These are phyloP conservation scores for Coemansia sp. DNA, from an alignment of 192 early-diverging fungal genomes.

Conservation along the genomic window DNA sequence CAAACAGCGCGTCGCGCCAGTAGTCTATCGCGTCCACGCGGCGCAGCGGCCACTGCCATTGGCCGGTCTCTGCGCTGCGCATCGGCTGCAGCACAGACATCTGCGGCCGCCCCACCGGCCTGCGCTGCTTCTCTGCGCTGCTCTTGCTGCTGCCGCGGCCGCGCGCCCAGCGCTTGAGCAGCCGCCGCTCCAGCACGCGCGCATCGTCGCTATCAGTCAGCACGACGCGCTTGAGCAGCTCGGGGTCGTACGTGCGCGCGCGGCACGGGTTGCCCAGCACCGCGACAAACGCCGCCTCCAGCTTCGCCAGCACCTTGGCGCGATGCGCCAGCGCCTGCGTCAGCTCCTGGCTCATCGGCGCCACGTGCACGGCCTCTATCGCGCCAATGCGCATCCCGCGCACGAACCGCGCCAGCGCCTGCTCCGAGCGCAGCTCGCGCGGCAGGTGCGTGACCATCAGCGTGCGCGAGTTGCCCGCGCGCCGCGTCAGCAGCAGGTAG, in stretches of 20 bases:
- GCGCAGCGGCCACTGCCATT: slow-evolving; percentile 25
- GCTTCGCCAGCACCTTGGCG: slow-evolving; percentile 30
- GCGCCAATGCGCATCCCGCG: slow-evolving; percentile 57
- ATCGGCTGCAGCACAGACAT: neutral
- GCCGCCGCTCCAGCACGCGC: slow-evolving; percentile 24
- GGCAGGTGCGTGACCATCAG: slow-evolving; percentile 71
- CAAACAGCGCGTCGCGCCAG: slow-evolving; percentile 54
- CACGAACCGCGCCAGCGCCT: slow-evolving; percentile 58
- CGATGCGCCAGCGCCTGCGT: slow-evolving; percentile 56
- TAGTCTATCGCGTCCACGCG: slow-evolving; percentile 64
- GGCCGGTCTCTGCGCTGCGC: neutral
- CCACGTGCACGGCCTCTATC: slow-evolving; percentile 65
- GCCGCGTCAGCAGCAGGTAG: slow-evolving; percentile 45
- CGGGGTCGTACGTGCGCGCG: slow-evolving; percentile 63
- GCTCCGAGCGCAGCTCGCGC: slow-evolving; percentile 54
- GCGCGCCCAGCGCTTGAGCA: slow-evolving; percentile 36
- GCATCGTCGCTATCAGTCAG: slow-evolving; percentile 29
- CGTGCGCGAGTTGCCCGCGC: slow-evolving; percentile 56
- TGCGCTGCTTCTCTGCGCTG: neutral
- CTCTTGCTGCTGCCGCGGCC: neutral
- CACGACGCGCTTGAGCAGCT: slow-evolving; percentile 32
- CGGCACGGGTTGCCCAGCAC: slow-evolving; percentile 71
- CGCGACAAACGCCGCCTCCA: slow-evolving; percentile 58
- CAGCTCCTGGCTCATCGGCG: slow-evolving; percentile 53
- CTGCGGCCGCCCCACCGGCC: slow-evolving; percentile 7